These are phyloP conservation scores for Geranium rotundifolium DNA, from an alignment of 345 rosid species.

Conservation along the genomic window DNA sequence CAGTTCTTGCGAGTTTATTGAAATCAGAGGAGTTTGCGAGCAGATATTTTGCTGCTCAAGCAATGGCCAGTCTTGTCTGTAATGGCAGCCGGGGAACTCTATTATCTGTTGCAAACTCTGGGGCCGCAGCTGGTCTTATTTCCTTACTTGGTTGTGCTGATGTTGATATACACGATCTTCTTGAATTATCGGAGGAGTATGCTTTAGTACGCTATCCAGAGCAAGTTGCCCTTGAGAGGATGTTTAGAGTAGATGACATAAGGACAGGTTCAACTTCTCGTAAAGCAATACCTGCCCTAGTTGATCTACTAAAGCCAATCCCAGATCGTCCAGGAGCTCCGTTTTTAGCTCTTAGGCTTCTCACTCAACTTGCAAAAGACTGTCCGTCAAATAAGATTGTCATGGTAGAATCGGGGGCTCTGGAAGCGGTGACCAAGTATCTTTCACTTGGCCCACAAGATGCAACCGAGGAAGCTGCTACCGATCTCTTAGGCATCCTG, in stretches of 20 bases:
- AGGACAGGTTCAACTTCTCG: constrained; percentile 87
- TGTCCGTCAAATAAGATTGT: constrained; percentile 78
- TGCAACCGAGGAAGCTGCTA: constrained; percentile 98
- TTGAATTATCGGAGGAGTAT: constrained; percentile 77
- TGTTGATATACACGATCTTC: constrained; percentile 76
- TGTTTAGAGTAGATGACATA: constrained; percentile 29
- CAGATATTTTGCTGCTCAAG: constrained; percentile 97
- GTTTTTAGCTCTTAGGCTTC: constrained; percentile 71
- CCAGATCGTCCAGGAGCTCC: constrained; percentile 99
- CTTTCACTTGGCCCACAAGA: constrained; percentile 98
- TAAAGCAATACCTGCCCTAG: constrained; percentile 92
- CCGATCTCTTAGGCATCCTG: constrained; percentile 77
- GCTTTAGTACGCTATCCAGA: constrained; percentile 76
- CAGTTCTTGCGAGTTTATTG: constrained; percentile 73
- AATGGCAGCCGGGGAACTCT: constrained; percentile 98
- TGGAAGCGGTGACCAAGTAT: constrained; percentile 90
- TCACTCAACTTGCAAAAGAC: constrained; percentile 90
- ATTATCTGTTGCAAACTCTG: constrained; percentile 93
- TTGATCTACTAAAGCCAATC: constrained; percentile 95
- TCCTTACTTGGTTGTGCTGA: constrained; percentile 96
- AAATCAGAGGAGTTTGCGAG: constrained; percentile 85
- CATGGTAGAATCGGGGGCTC: constrained; percentile 96
- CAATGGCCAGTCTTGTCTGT: constrained; percentile 81
- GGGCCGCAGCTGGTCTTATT: constrained; percentile 87
- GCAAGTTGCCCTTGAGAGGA: constrained; percentile 94